Evolutionary conservation across 768 basidiomycete genomes (phyloP), one percentile per base, ranked within the genome.

Genomic region (Lentinula raphanica): DNA sequence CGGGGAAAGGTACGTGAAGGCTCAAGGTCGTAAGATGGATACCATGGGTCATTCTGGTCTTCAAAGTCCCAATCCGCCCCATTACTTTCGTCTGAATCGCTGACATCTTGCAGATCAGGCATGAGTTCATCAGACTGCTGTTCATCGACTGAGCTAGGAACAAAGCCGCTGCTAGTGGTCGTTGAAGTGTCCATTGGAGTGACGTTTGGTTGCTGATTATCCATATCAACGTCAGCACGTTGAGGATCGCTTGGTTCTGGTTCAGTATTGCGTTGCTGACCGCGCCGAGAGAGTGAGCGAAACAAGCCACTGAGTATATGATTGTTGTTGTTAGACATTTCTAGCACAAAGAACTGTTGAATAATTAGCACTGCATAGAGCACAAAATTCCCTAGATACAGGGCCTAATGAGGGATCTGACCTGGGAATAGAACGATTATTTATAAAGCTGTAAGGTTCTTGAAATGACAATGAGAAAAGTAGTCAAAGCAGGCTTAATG

Each of bases 61-160:
- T 53, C 50, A 23, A 13, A 48, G 29, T 29, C 46, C 27, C 15
- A 21, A 13, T 35, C 7, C 17, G 8, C 15, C 15, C 7, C 49
- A 12, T 53, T 36, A 23, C 6, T n/a, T 7, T 25, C 51, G 23
- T 36, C 32, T 5, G 54, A 56, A 21, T 56, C 54, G 21, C 54
- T 56, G 54, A 31, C 54, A 31, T 44, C 40, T 45, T 56, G 12
- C 17, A 56, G 27, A n/a, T 11, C 15, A 35, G 54, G 54, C 54
- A 45, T 56, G 8, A 42, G 45, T 25, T 27, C 29, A 19, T 45
- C 40, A 32, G 40, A 44, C 17, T 46, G 27, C 29, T 31, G 32
- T n/a, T 32, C 38, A 13, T 40, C 54, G 17, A 44, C 42, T 7
- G 28, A 25, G 23, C n/a, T 12, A 8, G 23, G 7, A 36, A 32